phyloP scores from a whole-genome alignment of 192 early-diverging fungal genomes.

The Linnemannia zychae region DNA sequence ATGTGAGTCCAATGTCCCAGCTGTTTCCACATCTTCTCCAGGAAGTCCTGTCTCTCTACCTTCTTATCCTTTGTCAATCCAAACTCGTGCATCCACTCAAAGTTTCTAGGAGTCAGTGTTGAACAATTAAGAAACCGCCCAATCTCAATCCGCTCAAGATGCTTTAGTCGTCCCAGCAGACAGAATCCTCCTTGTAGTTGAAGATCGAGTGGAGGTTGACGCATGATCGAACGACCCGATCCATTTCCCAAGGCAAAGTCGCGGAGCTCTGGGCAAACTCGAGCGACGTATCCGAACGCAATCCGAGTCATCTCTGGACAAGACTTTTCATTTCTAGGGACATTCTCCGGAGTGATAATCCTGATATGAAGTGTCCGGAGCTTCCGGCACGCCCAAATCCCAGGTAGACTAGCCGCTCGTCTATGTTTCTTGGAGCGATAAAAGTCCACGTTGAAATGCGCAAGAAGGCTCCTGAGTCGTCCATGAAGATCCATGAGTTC shows the following conservation, averaged over 20 bases:
- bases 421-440: neutral
- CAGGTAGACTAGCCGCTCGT: neutral
- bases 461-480: neutral
- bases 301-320: neutral
- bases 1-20: neutral
- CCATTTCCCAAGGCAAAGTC: neutral
- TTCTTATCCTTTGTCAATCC: neutral
- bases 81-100: neutral
- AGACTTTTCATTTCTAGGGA: neutral
- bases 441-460: neutral
- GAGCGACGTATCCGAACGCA: neutral
- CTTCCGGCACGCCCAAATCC: neutral
- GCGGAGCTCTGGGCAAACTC: neutral
- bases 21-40: neutral
- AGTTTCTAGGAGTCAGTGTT: neutral
- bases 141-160: neutral
- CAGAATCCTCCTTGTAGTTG: neutral
- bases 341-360: neutral
- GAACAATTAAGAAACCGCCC: neutral
- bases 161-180: neutral
- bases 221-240: neutral
- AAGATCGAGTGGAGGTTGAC: neutral
- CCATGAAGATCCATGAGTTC: neutral
- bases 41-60: neutral
- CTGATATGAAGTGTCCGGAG: neutral